phyloP scores from a whole-genome alignment of 1,139 yeast genomes.

The Pneumocystis canis region DNA sequence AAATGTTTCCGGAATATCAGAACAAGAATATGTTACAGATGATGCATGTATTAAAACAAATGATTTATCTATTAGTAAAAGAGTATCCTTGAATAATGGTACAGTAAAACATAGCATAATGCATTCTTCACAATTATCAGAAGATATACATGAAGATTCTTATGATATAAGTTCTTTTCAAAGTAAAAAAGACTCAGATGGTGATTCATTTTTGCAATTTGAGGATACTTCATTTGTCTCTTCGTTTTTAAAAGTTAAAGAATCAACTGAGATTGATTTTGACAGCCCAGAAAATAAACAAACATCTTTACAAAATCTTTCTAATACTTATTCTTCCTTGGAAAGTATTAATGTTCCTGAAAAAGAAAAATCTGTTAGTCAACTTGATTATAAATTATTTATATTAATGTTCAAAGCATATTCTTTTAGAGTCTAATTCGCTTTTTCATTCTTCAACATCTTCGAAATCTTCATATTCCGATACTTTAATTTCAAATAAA shows the following conservation, averaged over 20 bases:
- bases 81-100: background rate
- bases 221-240: background rate
- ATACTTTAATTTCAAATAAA: background rate
- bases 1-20: background rate
- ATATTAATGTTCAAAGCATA: background rate
- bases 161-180: background rate
- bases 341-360: background rate
- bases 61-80: background rate
- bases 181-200: background rate
- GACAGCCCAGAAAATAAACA: background rate
- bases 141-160: background rate
- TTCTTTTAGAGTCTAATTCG: background rate
- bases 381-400: background rate
- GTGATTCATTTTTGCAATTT: background rate
- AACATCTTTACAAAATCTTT: background rate
- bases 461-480: background rate
- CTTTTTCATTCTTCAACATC: background rate
- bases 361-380: background rate
- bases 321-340: background rate
- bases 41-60: background rate
- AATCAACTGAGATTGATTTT: background rate
- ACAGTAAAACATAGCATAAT: background rate
- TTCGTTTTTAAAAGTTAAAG: background rate
- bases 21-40: background rate
- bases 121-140: background rate